phyloP scores from a whole-genome alignment of 805 yeast species.

The Pichia eremophila region DNA sequence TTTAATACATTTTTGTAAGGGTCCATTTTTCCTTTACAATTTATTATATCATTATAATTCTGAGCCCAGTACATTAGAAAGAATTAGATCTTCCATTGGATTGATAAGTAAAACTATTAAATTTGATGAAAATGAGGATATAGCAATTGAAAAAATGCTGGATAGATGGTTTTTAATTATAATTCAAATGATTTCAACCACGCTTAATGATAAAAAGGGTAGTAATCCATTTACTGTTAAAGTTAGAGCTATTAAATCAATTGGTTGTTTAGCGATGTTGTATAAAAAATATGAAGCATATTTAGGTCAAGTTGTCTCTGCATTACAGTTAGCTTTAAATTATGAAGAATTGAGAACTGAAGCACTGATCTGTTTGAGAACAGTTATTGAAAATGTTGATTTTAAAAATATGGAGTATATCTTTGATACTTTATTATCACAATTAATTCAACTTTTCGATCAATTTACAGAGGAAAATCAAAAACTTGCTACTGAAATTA shows the following conservation, averaged over 20 bases:
- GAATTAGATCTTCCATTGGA: slow-evolving; percentile 35
- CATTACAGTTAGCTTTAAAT: slow-evolving; percentile 72
- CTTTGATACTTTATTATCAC: slow-evolving; percentile 65
- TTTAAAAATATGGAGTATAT: slow-evolving; percentile 52
- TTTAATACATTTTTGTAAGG: slow-evolving; percentile 18
- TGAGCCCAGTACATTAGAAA: slow-evolving; percentile 18
- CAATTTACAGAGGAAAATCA: slow-evolving; percentile 41
- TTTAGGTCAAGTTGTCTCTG: slow-evolving; percentile 77
- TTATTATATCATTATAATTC: slow-evolving; percentile 33
- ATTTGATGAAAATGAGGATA: slow-evolving; percentile 18
- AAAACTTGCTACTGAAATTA: slow-evolving; percentile 29
- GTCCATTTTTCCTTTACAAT: slow-evolving; percentile 1
- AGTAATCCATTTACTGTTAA: slow-evolving; percentile 65
- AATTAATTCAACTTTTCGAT: slow-evolving; percentile 60
- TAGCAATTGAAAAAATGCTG: slow-evolving; percentile 15
- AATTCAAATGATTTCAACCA: slow-evolving; percentile 70
- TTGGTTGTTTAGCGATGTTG: slow-evolving; percentile 53
- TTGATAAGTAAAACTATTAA: slow-evolving; percentile 15
- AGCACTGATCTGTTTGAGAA: slow-evolving; percentile 61
- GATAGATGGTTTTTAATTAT: slow-evolving; percentile 48
- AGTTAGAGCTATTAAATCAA: slow-evolving; percentile 61
- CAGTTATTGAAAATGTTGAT: slow-evolving; percentile 47
- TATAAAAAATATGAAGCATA: slow-evolving; percentile 39
- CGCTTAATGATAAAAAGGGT: slow-evolving; percentile 65
- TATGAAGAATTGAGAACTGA: slow-evolving; percentile 47